Evolutionary conservation across 2,329 filamentous ascomycete species (phyloP), one percentile per base, ranked within the genome.

Genomic region (Pseudogymnoascus sp.): DNA sequence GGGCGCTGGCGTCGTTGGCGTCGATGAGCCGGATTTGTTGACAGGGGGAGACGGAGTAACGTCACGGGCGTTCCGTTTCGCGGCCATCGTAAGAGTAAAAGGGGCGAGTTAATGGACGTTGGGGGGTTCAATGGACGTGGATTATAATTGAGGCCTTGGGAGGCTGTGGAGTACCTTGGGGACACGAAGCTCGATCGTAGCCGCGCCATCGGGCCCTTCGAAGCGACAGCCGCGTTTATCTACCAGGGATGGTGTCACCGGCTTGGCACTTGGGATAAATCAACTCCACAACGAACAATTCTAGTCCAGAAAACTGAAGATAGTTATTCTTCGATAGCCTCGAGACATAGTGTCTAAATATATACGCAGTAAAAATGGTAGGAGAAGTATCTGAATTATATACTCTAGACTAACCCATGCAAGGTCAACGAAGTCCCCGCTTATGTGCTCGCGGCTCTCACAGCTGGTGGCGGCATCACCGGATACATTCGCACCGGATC

Each of bases 401-500:
- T 52, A 52, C n/a, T 52, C 45, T 19, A 9, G 9, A 52, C 45
- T 52, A 8, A 52, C 26, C 26, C 26, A 13, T 52, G n/a, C 5
- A 57, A 69, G 69, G 71, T 70, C 63, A 74, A 80, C 64, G 75
- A 79, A 66, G 80, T 76, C 69, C 84, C 90, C 70, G 90, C 92
- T 64, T 89, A 86, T 73, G 72, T 89, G 69, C 84, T 97, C 69
- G 89, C 88, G 63, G 79, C 84, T 64, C 79, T 97, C 61, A 96
- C 92, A 61, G 90, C 92, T 58, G 81, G 87, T 61, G 94, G 94
- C 67, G 94, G 94, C 65, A 86, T 89, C 62, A 88, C 89, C 70
- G 94, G 94, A 70, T 99, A 90, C 74, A 78, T 86, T 45, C 85
- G 86, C 71, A 94, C 92, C 0, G 83, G 90, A 61, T 97, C 92